Evolutionary conservation across 805 yeast genomes (phyloP), one percentile per base, ranked within the genome.

Genomic region (Starmerella ratchasimensis): DNA sequence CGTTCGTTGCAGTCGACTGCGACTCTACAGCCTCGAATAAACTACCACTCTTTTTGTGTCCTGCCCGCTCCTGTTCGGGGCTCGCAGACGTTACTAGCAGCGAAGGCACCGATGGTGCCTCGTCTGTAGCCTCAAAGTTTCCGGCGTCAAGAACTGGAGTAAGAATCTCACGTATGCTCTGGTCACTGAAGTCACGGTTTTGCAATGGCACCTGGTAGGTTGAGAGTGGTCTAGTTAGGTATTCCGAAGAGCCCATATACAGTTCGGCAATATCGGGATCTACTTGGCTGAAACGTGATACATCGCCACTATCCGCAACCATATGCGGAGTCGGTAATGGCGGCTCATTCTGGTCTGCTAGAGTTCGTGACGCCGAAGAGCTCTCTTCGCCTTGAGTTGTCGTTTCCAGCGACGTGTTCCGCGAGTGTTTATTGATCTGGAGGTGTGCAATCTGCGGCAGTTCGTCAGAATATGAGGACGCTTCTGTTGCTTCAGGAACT

Each of bases 231-330:
- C 57, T 46, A 14, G 45, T 38, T 28, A 57, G 38, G 34, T 50
- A 55, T 28, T 49, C 49, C 5, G 48, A 37, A 8, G 58, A 46
- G 35, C 53, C 53, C 25, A 48, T 47, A 42, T 57, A 57, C 32
- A 57, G 41, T 24, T 48, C 61, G 18, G 53, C 53, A n/a, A 57
- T 41, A 20, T 52, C 58, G 2, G 52, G 49, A 34, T 56, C 60
- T 0, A 50, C 46, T 15, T 43, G 39, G 35, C 46, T 43, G 19
- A 13, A 28, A 2, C 32, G 6, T 7, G 32, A 18, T 14, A 11
- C 14, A 15, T 29, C 32, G 5, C 5, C 13, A 20, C 11, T n/a
- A 7, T 28, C 20, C 6, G 5, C 18, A 7, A 15, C 20, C 14
- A 4, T 13, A 20, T 7, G 14, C 20, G 9, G 7, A 20, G 31